Percentiles rank a stretch among this genome's conserved stretches.
Evolutionary conservation across 108 stramenopile genomes (phyloP).

Genomic region (Skeletonema potamos): DNA sequence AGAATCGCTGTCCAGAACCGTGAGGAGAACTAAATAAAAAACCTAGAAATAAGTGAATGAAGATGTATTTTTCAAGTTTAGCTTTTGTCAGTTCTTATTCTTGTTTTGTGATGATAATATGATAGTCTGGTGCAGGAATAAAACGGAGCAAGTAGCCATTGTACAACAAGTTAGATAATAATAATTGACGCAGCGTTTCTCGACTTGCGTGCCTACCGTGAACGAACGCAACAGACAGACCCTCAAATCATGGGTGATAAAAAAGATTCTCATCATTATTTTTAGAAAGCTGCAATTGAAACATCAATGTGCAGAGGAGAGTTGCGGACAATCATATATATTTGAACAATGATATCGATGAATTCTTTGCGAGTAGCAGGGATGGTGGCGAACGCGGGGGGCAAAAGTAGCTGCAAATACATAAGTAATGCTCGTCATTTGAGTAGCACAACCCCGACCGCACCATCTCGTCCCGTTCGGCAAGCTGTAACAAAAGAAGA

Average conservation of each 20-base stretch:
- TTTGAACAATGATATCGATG: not conserved
- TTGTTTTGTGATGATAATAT: not conserved
- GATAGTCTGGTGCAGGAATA: too few relatives aligned
- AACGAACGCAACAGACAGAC: too few relatives aligned
- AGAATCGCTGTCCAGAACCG: constrained; percentile 74
- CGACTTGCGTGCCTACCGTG: too few relatives aligned
- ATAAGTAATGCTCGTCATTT: constrained; percentile 9
- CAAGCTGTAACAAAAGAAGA: constrained; percentile 56
- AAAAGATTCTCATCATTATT: too few relatives aligned
- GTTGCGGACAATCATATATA: not conserved
- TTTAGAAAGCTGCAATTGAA: too few relatives aligned
- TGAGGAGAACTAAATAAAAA: constrained; percentile 81
- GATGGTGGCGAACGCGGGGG: not conserved
- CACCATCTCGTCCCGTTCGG: constrained; percentile 24
- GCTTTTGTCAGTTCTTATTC: not conserved
- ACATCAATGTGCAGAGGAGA: not conserved
- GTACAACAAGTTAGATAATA: too few relatives aligned
- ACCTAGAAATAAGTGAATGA: constrained; percentile 8
- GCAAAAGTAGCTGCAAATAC: not conserved
- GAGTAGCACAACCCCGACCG: not conserved
- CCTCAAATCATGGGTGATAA: too few relatives aligned
- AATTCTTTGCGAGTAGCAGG: constrained; percentile 14
- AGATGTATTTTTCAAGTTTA: constrained; percentile 5
- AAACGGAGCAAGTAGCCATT: too few relatives aligned
- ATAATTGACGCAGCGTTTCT: too few relatives aligned